Evolutionary conservation across 2,329 filamentous ascomycete species (phyloP), one percentile per base, ranked within the genome.

Genomic region (Escovopsis sp.): DNA sequence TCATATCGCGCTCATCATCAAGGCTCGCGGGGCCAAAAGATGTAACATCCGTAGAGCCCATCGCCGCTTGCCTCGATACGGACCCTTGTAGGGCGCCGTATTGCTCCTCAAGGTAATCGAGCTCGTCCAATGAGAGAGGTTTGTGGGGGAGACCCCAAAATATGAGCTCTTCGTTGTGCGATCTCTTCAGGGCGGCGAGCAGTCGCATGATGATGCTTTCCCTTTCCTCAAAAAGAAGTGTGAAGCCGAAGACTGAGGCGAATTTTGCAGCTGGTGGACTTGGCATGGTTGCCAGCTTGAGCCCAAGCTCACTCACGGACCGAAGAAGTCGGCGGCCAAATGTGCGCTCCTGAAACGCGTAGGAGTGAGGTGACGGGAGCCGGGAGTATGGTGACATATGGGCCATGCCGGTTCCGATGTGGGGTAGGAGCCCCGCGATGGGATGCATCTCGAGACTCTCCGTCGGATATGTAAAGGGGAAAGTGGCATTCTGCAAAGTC

Each of bases 271-370:
- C 65, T 0, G 71, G 65, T 38, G 73, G 68, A 47, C 67, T 60
- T 2, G 61, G 52, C 55, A 67, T 65, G 12, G 55, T 62, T 3
- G 84, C 65, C 1, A 88, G 59, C 3, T 65, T 60, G 43, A 78
- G 73, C 1, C 70, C 82, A 24, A 67, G 60, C 57, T 93, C 83
- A 1, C 79, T 50, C 2, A 76, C 68, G 41, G 67, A 67, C 35
- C 84, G 74, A 39, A 84, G 81, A 5, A 93, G 63, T 5, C 81
- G 71, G 7, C 83, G 74, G 10, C 77, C 76, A 50, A 93, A 88
- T 1, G 71, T 78, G 2, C 66, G 62, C 55, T 88, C 83, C 24
- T 74, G 66, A 43, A 72, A 70, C 9, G 75, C 68, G 54, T 79
- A 79, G 0, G 75, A 76, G 16, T 56, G 62, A 1, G 74, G 71